These are phyloP conservation scores for Pelargonium myrrhifolium DNA, from an alignment of 441 rosid species.

Conservation along the genomic window DNA sequence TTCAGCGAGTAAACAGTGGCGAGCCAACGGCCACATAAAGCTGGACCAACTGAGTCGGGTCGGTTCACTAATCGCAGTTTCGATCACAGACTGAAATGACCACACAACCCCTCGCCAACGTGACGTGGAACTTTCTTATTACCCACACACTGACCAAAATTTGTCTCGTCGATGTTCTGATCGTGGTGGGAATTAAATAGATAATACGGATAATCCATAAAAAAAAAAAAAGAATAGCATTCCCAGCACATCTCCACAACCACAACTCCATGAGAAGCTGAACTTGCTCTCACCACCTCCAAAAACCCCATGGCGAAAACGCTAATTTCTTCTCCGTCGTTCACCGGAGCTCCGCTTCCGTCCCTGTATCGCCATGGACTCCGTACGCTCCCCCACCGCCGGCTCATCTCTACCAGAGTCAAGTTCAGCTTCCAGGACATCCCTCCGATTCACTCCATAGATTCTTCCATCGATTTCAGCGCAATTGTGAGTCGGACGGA, in stretches of 20 bases:
- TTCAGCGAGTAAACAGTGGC: too few relatives aligned
- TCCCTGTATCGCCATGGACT: constrained; percentile 33
- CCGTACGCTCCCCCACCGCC: constrained; percentile 31
- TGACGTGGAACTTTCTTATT: too few relatives aligned
- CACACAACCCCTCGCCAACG: too few relatives aligned
- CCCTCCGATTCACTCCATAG: constrained; percentile 49
- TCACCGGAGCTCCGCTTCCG: constrained; percentile 48
- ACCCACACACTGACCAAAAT: too few relatives aligned
- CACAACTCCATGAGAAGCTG: constrained; percentile 32
- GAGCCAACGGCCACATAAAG: too few relatives aligned
- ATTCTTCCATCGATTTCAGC: constrained; percentile 45
- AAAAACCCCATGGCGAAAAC: constrained; percentile 59
- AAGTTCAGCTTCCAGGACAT: constrained; percentile 61
- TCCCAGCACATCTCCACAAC: neutral
- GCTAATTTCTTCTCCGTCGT: constrained; percentile 62
- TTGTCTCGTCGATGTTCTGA: too few relatives aligned
- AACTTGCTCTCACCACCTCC: constrained; percentile 19
- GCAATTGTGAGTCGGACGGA: constrained; percentile 50
- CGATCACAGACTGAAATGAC: too few relatives aligned
- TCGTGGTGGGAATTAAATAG: too few relatives aligned
- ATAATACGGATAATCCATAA: neutral
- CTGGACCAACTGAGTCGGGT: too few relatives aligned
- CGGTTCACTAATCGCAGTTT: too few relatives aligned
- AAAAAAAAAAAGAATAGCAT: neutral
- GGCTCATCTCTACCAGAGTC: constrained; percentile 45